phyloP scores from a whole-genome alignment of 148 eudicot genomes.

The Drosera capensis region DNA sequence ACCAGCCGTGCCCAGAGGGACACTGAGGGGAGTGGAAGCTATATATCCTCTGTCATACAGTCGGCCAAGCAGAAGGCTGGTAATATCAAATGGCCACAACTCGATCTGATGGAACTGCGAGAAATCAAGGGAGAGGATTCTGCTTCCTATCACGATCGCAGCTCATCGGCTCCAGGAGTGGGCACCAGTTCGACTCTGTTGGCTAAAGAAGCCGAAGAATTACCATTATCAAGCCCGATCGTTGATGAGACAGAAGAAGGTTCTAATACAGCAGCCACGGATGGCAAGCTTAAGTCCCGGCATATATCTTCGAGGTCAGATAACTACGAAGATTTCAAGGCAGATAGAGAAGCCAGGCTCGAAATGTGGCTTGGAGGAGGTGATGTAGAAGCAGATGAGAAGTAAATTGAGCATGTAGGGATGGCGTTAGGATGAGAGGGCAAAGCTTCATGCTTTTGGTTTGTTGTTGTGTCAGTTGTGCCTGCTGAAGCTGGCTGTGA shows the following conservation, averaged over 20 bases:
- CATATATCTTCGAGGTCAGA: slow-evolving; percentile 13
- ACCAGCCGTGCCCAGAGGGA: slow-evolving; percentile 9
- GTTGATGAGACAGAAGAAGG: slow-evolving; percentile 20
- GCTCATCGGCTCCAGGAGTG: slow-evolving; percentile 2
- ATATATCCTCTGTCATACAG: slow-evolving; percentile 42
- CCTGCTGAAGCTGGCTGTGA: no score
- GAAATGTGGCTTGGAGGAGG: slow-evolving; percentile 54
- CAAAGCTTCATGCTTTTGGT: no score
- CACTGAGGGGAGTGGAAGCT: slow-evolving; percentile 22
- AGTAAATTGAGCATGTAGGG: no score
- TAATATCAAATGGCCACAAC: slow-evolving; percentile 34
- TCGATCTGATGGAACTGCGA: slow-evolving; percentile 18
- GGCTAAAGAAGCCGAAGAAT: slow-evolving; percentile 6
- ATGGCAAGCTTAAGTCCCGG: slow-evolving; percentile 4
- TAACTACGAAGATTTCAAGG: slow-evolving; percentile 51
- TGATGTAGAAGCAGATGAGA: no score
- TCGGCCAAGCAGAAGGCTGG: slow-evolving; percentile 48
- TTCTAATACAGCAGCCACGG: slow-evolving; percentile 1
- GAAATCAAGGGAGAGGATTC: slow-evolving; percentile 8
- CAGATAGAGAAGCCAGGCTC: slow-evolving; percentile 52
- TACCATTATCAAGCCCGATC: not conserved
- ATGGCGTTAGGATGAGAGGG: no score
- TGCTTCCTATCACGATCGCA: slow-evolving; percentile 2
- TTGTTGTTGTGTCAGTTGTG: no score
- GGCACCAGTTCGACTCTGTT: slow-evolving; percentile 5